A percentile compares a stretch with the other conserved stretches of the same genome.
Conservation (phyloP, 1,284 basidiomycete genomes). For the Pseudozyma flocculosa region DNA sequence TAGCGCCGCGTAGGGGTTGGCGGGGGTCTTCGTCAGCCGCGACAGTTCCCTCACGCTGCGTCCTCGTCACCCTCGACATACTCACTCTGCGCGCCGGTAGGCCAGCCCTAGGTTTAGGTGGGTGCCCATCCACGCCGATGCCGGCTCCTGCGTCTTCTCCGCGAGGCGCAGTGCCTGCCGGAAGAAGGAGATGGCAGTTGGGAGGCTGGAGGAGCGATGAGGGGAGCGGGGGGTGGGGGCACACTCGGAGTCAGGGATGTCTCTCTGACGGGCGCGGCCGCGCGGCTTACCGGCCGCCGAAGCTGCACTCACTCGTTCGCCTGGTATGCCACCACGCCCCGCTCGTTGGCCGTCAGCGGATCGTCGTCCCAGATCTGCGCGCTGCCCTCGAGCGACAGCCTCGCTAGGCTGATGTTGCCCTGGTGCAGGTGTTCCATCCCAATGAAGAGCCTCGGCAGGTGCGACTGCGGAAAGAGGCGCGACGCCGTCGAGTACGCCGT, state of each 20-base stretch:
- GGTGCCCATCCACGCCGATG: slow-evolving; percentile 78
- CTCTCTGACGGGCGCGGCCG: too few relatives aligned
- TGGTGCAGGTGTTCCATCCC: slow-evolving; percentile 97
- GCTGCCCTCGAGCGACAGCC: slow-evolving; percentile 82
- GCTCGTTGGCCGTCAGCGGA: slow-evolving; percentile 85
- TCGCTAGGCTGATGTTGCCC: slow-evolving; percentile 77
- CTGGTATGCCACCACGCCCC: slow-evolving; percentile 87
- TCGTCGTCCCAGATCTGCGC: slow-evolving; percentile 78
- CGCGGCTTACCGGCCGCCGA: too few relatives aligned
- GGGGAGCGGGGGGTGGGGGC: too few relatives aligned
- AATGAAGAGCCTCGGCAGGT: slow-evolving; percentile 89
- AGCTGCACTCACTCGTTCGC: slow-evolving; percentile 71
- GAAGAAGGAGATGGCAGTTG: slow-evolving; percentile 65
- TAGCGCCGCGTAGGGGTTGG: too few relatives aligned
- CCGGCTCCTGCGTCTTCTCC: slow-evolving; percentile 74
- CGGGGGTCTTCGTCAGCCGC: too few relatives aligned
- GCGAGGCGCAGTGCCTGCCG: slow-evolving; percentile 63
- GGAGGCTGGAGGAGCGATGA: slow-evolving; percentile 64
- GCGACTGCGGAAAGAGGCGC: slow-evolving; percentile 87
- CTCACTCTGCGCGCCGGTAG: slow-evolving; percentile 7
- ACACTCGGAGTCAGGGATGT: too few relatives aligned
- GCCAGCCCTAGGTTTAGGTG: slow-evolving; percentile 64
- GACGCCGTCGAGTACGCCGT: slow-evolving; percentile 96
- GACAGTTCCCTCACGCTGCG: too few relatives aligned
- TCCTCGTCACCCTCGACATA: too few relatives aligned